A percentile compares a stretch with the other conserved stretches of the same genome.
phyloP scores from a whole-genome alignment of 2,329 filamentous ascomycete species.

The Aureobasidium subglaciale region DNA sequence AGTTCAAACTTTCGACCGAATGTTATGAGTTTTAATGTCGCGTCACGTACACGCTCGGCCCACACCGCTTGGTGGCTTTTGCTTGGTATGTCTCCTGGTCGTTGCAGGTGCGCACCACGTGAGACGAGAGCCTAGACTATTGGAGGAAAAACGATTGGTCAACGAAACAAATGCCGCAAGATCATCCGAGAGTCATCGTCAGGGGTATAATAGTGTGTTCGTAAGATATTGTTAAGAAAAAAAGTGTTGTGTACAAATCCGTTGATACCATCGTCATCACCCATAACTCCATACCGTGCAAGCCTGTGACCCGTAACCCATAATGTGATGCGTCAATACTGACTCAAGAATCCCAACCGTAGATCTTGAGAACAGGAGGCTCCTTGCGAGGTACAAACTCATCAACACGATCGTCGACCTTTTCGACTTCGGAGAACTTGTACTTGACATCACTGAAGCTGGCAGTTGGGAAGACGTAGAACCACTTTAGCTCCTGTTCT shows the following conservation, averaged over 20 bases:
- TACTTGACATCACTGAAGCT: constrained; percentile 15
- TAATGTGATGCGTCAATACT: too few species aligned
- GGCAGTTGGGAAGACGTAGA: constrained; percentile 16
- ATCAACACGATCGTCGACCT: neutral
- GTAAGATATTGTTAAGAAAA: neutral
- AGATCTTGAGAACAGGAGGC: constrained; percentile 1
- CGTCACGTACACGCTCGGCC: neutral
- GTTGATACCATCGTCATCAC: neutral
- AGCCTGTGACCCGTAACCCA: too few species aligned
- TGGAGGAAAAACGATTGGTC: neutral
- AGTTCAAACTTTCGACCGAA: neutral
- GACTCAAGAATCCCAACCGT: neutral
- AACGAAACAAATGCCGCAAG: neutral
- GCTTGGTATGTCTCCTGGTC: neutral
- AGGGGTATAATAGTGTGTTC: neutral
- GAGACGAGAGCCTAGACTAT: neutral
- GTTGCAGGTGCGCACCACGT: neutral
- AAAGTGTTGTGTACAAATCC: neutral
- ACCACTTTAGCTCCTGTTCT: constrained; percentile 12
- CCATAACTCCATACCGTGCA: neutral
- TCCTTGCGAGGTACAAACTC: constrained; percentile 1
- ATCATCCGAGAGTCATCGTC: neutral
- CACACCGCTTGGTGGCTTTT: constrained; percentile 6
- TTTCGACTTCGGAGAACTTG: constrained; percentile 12
- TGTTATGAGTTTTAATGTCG: neutral